phyloP scores from a whole-genome alignment of 768 basidiomycete species.

The Inosperma sp. region DNA sequence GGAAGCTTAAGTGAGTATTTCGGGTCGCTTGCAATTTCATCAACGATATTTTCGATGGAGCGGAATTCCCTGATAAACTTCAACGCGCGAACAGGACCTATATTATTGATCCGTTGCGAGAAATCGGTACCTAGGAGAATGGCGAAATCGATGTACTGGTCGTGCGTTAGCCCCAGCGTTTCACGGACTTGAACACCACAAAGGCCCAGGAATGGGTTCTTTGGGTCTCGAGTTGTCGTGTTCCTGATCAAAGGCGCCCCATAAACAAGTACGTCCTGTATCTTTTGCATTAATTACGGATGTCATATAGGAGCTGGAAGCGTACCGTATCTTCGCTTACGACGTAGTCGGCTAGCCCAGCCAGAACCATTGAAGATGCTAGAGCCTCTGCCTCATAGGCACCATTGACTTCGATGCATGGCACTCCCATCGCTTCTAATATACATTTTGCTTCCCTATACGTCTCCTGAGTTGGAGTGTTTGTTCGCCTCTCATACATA shows the following conservation, averaged over 20 bases:
- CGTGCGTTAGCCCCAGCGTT: constrained; percentile 50
- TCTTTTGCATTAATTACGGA: constrained; percentile 7
- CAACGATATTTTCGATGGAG: constrained; percentile 59
- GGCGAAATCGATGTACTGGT: constrained; percentile 75
- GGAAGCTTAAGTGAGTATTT: constrained; percentile 50
- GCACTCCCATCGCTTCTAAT: constrained; percentile 76
- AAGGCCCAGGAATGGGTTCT: constrained; percentile 64
- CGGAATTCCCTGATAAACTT: constrained; percentile 61
- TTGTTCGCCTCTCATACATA: constrained; percentile 61
- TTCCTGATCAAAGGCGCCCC: constrained; percentile 80
- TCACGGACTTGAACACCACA: constrained; percentile 59
- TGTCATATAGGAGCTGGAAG: constrained; percentile 5
- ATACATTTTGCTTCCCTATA: constrained; percentile 70
- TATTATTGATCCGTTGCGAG: constrained; percentile 73
- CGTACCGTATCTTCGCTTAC: constrained; percentile 85
- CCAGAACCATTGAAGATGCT: constrained; percentile 69
- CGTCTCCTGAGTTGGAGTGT: constrained; percentile 57
- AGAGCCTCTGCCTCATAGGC: constrained; percentile 84
- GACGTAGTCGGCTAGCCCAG: constrained; percentile 80
- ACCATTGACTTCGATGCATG: constrained; percentile 61
- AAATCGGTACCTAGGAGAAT: constrained; percentile 91
- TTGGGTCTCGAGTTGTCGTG: constrained; percentile 54
- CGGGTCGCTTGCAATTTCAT: constrained; percentile 39
- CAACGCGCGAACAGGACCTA: constrained; percentile 76
- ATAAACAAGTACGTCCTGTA: constrained; percentile 76